Evolutionary conservation across 768 basidiomycete species (phyloP), one percentile per base, ranked within the genome.

Genomic region (Russula emetica): DNA sequence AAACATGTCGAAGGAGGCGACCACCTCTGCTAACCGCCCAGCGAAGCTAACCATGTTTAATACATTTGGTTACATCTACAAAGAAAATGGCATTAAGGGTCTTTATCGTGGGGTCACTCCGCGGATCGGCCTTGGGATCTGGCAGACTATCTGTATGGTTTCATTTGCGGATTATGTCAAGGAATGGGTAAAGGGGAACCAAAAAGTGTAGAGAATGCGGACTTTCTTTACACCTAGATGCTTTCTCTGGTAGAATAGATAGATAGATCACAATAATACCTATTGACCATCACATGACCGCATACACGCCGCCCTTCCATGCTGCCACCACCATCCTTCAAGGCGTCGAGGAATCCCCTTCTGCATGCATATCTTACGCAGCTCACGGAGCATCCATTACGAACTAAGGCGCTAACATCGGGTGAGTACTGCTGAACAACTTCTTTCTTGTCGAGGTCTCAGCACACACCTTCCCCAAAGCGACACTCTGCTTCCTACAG

Each of bases 101-200:
- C 80, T 99, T 36, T 99, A 99, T 81, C 87, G 97, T 55, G 97
- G 97, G 70, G 96, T 99, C 24, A 92, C 94, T 0, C 97, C 97
- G 63, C 92, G 97, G 63, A 92, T 99, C 71, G 97, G 85, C 66
- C 85, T 99, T 64, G 94, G 96, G 64, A 83, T 96, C 73, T 97
- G 94, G 94, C 94, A 97, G 77, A 97, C 94, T 8, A 82, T 98
- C 69, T 99, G 97, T 82, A 99, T 99, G 96, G 96, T 98, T 69
- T 94, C 92, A 24, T 88, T 98, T 67, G 94, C 95, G 22, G 95
- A 98, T 77, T 94, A 94, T 72, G 94, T 98, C 67, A 96, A 94
- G 75, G 81, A 78, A 61, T 94, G 92, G 85, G 80, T 85, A n/a
- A 85, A 85, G 71, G 50, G 30, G 34, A 45, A 52, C 38, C 18